phyloP scores from a whole-genome alignment of 2,329 filamentous ascomycete species.

The Lachnellula cervina region DNA sequence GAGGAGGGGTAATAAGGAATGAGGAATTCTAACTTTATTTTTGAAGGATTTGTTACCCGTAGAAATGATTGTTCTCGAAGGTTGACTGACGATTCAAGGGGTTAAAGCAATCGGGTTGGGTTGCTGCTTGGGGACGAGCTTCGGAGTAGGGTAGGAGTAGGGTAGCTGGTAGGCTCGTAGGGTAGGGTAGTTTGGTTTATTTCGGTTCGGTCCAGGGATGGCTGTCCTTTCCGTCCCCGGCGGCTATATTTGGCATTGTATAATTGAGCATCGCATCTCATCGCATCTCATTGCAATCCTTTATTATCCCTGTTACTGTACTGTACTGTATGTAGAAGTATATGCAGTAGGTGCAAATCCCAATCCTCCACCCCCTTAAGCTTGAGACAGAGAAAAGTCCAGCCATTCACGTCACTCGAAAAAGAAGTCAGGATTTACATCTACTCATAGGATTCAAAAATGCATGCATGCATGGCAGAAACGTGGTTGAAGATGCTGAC shows the following conservation, averaged over 20 bases:
- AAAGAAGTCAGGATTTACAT: neutral
- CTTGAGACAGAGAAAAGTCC: too few species aligned
- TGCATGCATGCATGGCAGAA: neutral
- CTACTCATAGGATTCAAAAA: neutral
- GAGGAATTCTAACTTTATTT: neutral
- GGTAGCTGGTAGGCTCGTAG: too few species aligned
- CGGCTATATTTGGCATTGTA: neutral
- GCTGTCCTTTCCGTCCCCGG: neutral
- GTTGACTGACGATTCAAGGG: conserved; percentile 13
- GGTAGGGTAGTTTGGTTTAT: too few species aligned
- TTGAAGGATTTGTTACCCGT: neutral
- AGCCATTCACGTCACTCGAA: too few species aligned
- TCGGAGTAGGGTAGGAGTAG: neutral
- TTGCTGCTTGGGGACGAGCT: neutral
- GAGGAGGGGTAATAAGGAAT: neutral
- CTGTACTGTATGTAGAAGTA: too few species aligned
- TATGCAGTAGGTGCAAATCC: too few species aligned
- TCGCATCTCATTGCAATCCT: too few species aligned
- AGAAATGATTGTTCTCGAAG: neutral
- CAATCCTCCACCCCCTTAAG: too few species aligned
- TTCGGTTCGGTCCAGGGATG: conserved; percentile 15
- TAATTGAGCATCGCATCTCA: too few species aligned
- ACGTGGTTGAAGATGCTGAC: conserved; percentile 3
- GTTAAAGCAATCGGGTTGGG: conserved; percentile 11
- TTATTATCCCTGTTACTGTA: too few species aligned